Evolutionary conservation across 768 basidiomycete species (phyloP).

Genomic region (Gloeophyllum trabeum): DNA sequence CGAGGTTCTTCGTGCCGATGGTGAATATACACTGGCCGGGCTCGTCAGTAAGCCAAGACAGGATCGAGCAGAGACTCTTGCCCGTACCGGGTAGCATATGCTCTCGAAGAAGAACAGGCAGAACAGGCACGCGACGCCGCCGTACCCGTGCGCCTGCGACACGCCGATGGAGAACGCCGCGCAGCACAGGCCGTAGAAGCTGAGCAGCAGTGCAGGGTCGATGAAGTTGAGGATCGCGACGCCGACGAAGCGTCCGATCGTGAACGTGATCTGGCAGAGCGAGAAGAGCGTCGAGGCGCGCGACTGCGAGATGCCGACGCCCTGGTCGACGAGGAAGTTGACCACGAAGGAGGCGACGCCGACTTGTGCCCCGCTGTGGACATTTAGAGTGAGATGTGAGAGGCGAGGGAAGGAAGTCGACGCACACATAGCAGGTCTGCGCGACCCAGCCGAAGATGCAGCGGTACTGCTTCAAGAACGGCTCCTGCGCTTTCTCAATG

Average conservation of each 20-base stretch:
- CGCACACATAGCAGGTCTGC: slow-evolving; percentile 57
- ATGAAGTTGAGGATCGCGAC: slow-evolving; percentile 49
- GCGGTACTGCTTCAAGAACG: slow-evolving; percentile 61
- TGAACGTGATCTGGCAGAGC: slow-evolving; percentile 62
- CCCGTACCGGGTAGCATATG: slow-evolving; percentile 53
- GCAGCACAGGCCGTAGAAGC: slow-evolving; percentile 40
- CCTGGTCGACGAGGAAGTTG: slow-evolving; percentile 59
- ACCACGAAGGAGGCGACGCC: slow-evolving; percentile 57
- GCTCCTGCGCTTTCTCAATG: slow-evolving; percentile 27
- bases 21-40: slow-evolving; percentile 43
- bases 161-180: slow-evolving; percentile 38
- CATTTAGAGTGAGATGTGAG: slow-evolving; percentile 1
- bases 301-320: slow-evolving; percentile 36
- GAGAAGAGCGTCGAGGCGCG: slow-evolving; percentile 57
- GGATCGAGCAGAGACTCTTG: neutral
- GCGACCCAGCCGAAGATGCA: slow-evolving; percentile 66
- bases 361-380: slow-evolving; percentile 48
- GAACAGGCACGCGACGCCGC: slow-evolving; percentile 52
- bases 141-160: slow-evolving; percentile 36
- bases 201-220: slow-evolving; percentile 53
- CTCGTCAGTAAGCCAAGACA: neutral
- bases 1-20: slow-evolving; percentile 52
- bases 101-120: slow-evolving; percentile 66
- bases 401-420: slow-evolving; percentile 3
- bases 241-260: slow-evolving; percentile 51